phyloP scores from a whole-genome alignment of 176 grass and related monocot species.

The Cenchrus americanus region DNA sequence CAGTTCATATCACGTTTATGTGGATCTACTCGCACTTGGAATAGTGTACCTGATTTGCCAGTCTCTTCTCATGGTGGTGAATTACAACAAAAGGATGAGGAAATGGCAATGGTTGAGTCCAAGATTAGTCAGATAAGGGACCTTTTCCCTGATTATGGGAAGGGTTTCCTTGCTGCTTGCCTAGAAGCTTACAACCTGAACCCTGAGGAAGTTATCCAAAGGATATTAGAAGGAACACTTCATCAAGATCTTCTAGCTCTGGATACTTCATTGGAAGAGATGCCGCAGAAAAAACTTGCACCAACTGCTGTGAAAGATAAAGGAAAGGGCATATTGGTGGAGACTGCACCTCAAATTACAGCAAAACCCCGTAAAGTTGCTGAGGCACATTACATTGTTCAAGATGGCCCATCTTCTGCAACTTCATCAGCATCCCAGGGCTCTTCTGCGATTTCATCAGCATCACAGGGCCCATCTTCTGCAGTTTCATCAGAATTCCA shows the following conservation, averaged over 20 bases:
- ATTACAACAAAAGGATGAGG: constrained; percentile 73
- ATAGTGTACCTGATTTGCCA: constrained; percentile 52
- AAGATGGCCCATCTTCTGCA: constrained; percentile 58
- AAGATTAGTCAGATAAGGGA: constrained; percentile 98
- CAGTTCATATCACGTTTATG: constrained; percentile 73
- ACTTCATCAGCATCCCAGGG: constrained; percentile 43
- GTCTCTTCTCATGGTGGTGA: constrained; percentile 58
- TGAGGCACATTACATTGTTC: constrained; percentile 35
- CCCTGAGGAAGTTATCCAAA: constrained; percentile 88
- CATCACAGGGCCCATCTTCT: constrained; percentile 45
- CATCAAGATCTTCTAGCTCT: constrained; percentile 88
- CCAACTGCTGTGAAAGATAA: constrained; percentile 66
- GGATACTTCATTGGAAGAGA: constrained; percentile 79
- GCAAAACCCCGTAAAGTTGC: constrained; percentile 39
- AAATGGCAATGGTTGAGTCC: constrained; percentile 71
- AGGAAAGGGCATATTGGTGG: constrained; percentile 78
- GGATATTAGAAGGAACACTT: constrained; percentile 88
- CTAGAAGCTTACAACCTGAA: constrained; percentile 94
- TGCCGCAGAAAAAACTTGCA: constrained; percentile 56
- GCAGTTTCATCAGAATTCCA: constrained; percentile 45
- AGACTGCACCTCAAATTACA: constrained; percentile 42
- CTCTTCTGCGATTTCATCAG: constrained; percentile 60
- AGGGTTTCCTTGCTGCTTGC: constrained; percentile 84
- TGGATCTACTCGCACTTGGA: constrained; percentile 50
- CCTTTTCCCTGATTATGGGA: constrained; percentile 88